Base-by-base conservation (phyloP, 2,329 filamentous ascomycete species). In the Fusarium nisikadoi region DNA sequence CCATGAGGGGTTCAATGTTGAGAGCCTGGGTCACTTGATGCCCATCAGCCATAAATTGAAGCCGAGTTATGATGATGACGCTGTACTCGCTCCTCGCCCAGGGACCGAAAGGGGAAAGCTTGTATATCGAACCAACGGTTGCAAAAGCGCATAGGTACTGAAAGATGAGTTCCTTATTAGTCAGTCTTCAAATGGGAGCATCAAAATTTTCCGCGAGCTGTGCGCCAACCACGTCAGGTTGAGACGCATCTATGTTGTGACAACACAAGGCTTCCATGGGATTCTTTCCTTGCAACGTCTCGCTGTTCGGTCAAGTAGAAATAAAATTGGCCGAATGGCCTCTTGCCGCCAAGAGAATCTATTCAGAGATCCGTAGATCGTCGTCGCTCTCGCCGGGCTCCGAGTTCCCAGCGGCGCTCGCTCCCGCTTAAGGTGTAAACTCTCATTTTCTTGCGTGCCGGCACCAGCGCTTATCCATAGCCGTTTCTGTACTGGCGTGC, bases 301-400 rank as follows among this genome's bases (percentile, higher is more conserved):
- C 23, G n/a, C 36, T 31, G 27, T 39, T 65, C 43, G 63, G 43
- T 33, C 52, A 65, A 59, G 52, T 35, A 50, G 25, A 43, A 52
- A 53, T n/a, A 27, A 45, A n/a, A 54, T 68, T 69, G n/a, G 54
- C 59, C 65, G 56, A 65, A 49, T 29, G 27, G 17, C 29, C 35
- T 27, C 29, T 25, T 29, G 36, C 35, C 46, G 65, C 60, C 70
- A 72, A 70, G 56, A 64, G 53, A 60, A 60, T 41, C 45, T 43
- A 41, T 45, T 31, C 45, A 66, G 53, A 46, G 41, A 53, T 39
- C 60, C 31, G 29, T 59, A 29, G 39, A 33, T 41, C 31, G 31
- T 41, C 41, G 20, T 68, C 70, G 70, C 70, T 36, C 39, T 73
- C 70, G 62, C 70, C 70, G 62, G 46, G 33, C 58, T 64, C 66